Conservation (phyloP, 371 early-diverging fungal genomes). For the Dichotomocladium elegans region DNA sequence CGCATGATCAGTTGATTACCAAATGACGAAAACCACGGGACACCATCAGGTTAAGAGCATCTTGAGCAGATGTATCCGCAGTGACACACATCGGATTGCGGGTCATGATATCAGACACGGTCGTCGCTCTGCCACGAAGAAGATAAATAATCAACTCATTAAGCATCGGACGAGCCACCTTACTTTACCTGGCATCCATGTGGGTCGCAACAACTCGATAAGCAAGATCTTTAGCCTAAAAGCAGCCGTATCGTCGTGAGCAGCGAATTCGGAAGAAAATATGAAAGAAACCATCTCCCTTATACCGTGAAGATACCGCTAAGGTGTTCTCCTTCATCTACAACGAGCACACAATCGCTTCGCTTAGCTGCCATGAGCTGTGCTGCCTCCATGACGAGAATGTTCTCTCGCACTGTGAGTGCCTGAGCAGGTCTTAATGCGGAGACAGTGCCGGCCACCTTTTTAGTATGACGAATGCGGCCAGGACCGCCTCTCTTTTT, state of each 20-base stretch:
- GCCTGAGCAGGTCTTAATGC: conserved; percentile 81
- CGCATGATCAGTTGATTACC: conserved; percentile 28
- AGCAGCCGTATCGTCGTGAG: not conserved
- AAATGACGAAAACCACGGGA: conserved; percentile 94
- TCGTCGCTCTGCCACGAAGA: conserved; percentile 45
- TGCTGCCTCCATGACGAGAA: conserved; percentile 84
- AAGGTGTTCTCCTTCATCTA: conserved; percentile 82
- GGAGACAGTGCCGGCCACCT: conserved; percentile 79
- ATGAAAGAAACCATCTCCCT: not conserved
- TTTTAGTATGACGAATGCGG: conserved; percentile 29
- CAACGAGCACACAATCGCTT: conserved; percentile 85
- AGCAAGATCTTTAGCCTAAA: conserved; percentile 46
- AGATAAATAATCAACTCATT: not conserved
- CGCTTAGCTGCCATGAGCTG: conserved; percentile 95
- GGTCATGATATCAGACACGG: conserved; percentile 93
- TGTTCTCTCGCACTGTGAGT: conserved; percentile 80
- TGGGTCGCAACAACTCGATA: conserved; percentile 46
- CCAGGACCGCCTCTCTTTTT: conserved; percentile 48
- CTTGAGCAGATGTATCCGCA: conserved; percentile 78
- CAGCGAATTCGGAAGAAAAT: not conserved
- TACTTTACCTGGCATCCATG: conserved; percentile 41
- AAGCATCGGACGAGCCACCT: not conserved
- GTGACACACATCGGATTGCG: conserved; percentile 86
- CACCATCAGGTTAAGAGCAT: conserved; percentile 95
- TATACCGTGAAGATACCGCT: conserved; percentile 88